Conservation (phyloP, 768 basidiomycete genomes). For the Candolleomyces aberdarensis region DNA sequence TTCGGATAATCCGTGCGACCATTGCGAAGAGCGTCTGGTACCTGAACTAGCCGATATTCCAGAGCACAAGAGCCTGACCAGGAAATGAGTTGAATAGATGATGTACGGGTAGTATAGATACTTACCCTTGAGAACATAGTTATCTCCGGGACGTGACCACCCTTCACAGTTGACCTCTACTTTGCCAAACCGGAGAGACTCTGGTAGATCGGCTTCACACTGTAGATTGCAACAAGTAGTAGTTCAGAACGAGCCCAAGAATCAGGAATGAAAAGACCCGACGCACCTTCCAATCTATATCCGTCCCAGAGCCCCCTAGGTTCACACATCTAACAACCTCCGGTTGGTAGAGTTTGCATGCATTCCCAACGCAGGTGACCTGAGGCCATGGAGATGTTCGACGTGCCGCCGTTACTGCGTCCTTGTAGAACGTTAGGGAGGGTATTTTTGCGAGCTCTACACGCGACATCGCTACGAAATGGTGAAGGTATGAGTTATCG, state of each 20-base stretch:
- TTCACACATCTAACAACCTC: constrained; percentile 85
- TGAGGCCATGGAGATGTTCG: constrained; percentile 72
- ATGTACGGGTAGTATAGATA: background rate
- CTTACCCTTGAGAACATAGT: constrained; percentile 80
- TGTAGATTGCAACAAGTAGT: constrained; percentile 23
- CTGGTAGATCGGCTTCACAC: constrained; percentile 91
- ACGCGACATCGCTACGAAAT: constrained; percentile 49
- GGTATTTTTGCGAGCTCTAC: constrained; percentile 70
- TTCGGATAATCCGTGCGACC: constrained; percentile 24
- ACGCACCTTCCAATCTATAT: constrained; percentile 89
- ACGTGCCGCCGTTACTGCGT: constrained; percentile 58
- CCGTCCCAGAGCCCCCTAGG: constrained; percentile 67
- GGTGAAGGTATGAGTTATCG: background rate
- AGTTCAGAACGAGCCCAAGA: background rate
- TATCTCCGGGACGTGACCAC: constrained; percentile 80
- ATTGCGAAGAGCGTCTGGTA: constrained; percentile 48
- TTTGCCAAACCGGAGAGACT: constrained; percentile 75
- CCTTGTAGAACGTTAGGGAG: constrained; percentile 77
- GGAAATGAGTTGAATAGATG: background rate
- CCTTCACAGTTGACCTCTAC: constrained; percentile 91
- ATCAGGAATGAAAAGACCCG: background rate
- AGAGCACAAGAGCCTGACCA: constrained; percentile 78
- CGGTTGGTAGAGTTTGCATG: constrained; percentile 76
- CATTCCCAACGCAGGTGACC: constrained; percentile 73
- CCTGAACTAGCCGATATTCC: constrained; percentile 75